Evolutionary conservation across 164 flowering plant genomes (phyloP), one percentile per base, ranked within the genome.

Genomic region (Kalanchoe fedtschenkoi): DNA sequence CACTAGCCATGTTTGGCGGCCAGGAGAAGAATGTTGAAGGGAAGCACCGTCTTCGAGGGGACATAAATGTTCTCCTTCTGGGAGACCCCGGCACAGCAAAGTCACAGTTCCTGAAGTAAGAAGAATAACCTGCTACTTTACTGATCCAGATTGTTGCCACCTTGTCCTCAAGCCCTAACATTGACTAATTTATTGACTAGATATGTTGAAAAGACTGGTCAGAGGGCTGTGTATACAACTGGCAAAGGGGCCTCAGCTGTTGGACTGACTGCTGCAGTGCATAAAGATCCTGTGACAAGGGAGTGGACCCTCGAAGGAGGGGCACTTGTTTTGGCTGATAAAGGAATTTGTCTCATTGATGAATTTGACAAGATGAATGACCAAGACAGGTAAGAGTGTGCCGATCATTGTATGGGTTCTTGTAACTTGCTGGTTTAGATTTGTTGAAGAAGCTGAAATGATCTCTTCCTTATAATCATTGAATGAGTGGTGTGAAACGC

Each of bases 221-320:
- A 87, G 65, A 85, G 97, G 58, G 96, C 99, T 62, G 99, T 93
- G 7, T 93, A 93, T 64, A 93, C 99, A 21, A 90, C 99, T 56
- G 99, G 99, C 13, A 93, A 93, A 77, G 99, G 99, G 63, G 97
- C 99, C 61, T 93, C 99, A 68, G 99, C 99, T 71, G 99, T 90
- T 21, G 99, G 99, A 60, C 88, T 93, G 14, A 90, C 99, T 19
- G 99, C 99, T 60, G 89, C 96, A 30, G 99, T 93, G 62, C 97
- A 90, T 81, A 90, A 93, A 77, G 97, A 93, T 59, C 99, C 99
- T 5, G 82, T 93, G 24, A 93, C 99, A 58, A 71, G 93, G 63
- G 99, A 93, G 69, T 93, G 97, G 97, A 90, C 96, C 21, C 95
- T 93, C 65, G 99, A 93, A 74, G 99, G 99, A 73, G 99, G 99